Evolutionary conservation across 2,329 filamentous ascomycete genomes (phyloP).

Genomic region (Teratosphaeria pseudoeucalypti): DNA sequence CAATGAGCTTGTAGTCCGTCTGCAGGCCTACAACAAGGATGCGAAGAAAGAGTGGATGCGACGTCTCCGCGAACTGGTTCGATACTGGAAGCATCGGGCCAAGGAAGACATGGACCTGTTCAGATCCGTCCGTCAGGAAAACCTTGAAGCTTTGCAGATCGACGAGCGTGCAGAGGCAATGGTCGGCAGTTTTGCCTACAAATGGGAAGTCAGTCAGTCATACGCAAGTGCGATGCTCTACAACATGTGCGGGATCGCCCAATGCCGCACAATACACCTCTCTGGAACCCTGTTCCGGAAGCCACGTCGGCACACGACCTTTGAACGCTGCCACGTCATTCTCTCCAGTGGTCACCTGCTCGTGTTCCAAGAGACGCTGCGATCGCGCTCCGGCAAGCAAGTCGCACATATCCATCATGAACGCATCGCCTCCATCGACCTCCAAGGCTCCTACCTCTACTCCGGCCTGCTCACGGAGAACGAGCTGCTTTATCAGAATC

Average conservation of each 20-base stretch:
- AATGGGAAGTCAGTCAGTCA: conserved; percentile 58
- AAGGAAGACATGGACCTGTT: conserved; percentile 47
- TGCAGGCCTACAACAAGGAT: conserved; percentile 44
- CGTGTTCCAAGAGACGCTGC: conserved; percentile 51
- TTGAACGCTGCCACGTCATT: conserved; percentile 50
- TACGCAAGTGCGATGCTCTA: conserved; percentile 55
- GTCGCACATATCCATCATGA: conserved; percentile 53
- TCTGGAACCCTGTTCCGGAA: conserved; percentile 55
- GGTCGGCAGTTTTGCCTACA: conserved; percentile 55
- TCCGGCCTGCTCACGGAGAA: conserved; percentile 51
- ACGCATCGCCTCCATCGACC: conserved; percentile 47
- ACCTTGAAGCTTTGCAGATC: conserved; percentile 50
- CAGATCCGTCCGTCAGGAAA: conserved; percentile 46
- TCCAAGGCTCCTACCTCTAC: conserved; percentile 57
- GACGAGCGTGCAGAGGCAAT: conserved; percentile 56
- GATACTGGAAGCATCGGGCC: conserved; percentile 52
- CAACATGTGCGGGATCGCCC: conserved; percentile 56
- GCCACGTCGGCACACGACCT: conserved; percentile 51
- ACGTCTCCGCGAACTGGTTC: conserved; percentile 45
- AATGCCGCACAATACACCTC: conserved; percentile 52
- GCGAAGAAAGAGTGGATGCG: conserved; percentile 54
- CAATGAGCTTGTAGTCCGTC: conserved; percentile 51
- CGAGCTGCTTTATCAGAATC: conserved; percentile 54
- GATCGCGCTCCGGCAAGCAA: conserved; percentile 44
- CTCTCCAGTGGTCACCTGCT: conserved; percentile 51